Conservation (phyloP, 225 moss, liverwort and hornwort genomes). For the Physcomitrium patens region DNA sequence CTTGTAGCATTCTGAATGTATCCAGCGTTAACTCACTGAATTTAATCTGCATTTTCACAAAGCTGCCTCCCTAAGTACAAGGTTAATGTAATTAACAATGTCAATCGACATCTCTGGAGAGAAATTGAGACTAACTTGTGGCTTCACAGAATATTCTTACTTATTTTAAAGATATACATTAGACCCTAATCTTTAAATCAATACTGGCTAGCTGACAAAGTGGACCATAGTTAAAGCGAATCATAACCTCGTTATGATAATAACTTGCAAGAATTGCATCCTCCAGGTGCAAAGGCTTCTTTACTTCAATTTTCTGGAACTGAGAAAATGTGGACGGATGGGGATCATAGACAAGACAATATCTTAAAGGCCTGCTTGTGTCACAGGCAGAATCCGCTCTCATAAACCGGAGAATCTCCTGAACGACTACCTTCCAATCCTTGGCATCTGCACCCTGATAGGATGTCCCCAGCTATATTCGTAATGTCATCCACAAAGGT, state of each 20-base stretch:
- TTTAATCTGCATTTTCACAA: slow-evolving; percentile 74
- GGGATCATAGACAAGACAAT: slow-evolving; percentile 89
- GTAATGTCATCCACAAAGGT: slow-evolving; percentile 22
- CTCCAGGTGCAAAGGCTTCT: slow-evolving; percentile 75
- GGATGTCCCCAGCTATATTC: slow-evolving; percentile 24
- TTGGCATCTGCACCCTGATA: slow-evolving; percentile 81
- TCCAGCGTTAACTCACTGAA: slow-evolving; percentile 98
- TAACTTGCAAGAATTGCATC: slow-evolving; percentile 98
- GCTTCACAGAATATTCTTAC: neutral
- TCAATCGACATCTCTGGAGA: slow-evolving; percentile 4
- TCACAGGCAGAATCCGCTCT: slow-evolving; percentile 90
- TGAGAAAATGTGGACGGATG: slow-evolving; percentile 58
- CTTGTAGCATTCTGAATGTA: slow-evolving; percentile 97
- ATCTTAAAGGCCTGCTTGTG: slow-evolving; percentile 87
- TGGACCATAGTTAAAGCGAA: neutral
- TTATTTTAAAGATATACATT: slow-evolving; percentile 14
- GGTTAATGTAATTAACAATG: slow-evolving; percentile 3
- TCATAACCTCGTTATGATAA: slow-evolving; percentile 85
- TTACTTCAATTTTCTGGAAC: slow-evolving; percentile 55
- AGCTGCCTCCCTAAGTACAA: slow-evolving; percentile 27
- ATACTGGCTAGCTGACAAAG: neutral
- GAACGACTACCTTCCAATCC: slow-evolving; percentile 92
- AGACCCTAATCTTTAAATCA: slow-evolving; percentile 11
- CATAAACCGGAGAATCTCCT: slow-evolving; percentile 92
- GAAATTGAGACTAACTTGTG: neutral